Base-by-base conservation (phyloP, 768 basidiomycete species). In the Suillus sp. region DNA sequence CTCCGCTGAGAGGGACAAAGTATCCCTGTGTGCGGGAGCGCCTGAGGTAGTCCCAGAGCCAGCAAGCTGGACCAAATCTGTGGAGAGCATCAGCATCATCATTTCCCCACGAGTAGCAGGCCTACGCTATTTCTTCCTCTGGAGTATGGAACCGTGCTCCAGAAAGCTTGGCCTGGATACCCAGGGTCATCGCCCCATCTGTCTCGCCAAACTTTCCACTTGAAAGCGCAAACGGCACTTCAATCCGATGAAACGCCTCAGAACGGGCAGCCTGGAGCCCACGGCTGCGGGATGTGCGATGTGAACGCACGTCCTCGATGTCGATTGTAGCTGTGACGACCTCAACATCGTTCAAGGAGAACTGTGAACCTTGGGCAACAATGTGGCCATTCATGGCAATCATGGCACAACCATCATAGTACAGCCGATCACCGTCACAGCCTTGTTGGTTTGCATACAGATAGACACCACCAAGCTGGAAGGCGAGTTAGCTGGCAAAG, bases 11-110 rank as follows among this genome's bases (percentile, higher is more conserved):
- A 0, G 97, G 96, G 25, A 99, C 78, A 70, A 99, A 99, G 78
- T 96, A 99, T 3, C 97, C 97, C 67, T 95, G 92, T 0, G 91
- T 94, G 10, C 93, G 83, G 6, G 96, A 99, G 50, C 97, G 87
- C 42, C 97, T 85, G 35, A 99, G 86, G 71, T 99, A 99, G 73
- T 99, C 97, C 97, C 97, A 99, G n/a, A 99, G 81, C 97, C 97
- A 99, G 72, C 97, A 99, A 18, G 96, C 97, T 8, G 97, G 97
- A 5, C 97, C 97, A 2, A 99, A 80, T 2, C 96, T 98, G 65
- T 32, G 6, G 48, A 32, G 30, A 59, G 22, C n/a, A 55, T 64
- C 22, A 68, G 9, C 35, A 38, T 10, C 22, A 18, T 16, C 14
- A 25, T 38, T 37, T 37, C 9, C 22, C 4, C 22, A 18, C 16